Evolutionary conservation across 1,139 yeast genomes (phyloP), one percentile per base, ranked within the genome.

Genomic region (Zygoascus sp.): DNA sequence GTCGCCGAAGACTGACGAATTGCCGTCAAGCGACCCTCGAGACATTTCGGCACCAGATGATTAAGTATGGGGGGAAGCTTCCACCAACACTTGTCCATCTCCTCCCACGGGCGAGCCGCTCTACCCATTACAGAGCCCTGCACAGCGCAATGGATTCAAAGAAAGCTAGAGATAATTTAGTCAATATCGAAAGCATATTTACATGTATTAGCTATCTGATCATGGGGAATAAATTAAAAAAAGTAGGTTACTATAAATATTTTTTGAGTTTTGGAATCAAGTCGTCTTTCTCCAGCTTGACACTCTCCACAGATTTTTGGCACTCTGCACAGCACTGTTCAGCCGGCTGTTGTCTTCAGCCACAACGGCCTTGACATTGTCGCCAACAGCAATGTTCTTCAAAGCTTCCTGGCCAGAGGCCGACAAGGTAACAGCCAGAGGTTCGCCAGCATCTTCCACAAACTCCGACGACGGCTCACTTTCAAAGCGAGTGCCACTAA

Each of bases 271-370:
- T 11, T 3, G 10, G 5, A 4, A 4, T 30, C 16, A 30, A 16
- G 28, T n/a, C 4, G 15, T 16, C 15, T 17, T 20, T 20, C 25
- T 19, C 39, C 39, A 35, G 39, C 25, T 35, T 9, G 25, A 20
- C 3, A 17, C 27, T 19, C 25, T 35, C 39, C 39, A 35, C 27
- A 40, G 22, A 10, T 28, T 28, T 16, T 40, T 40, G 36, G 58
- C 58, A 17, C 49, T 50, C 16, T 44, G 44, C 28, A 54, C 53
- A 8, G 57, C 58, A 23, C 51, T 48, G 46, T 50, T 52, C 5
- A 55, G 32, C 11, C 54, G 17, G 21, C 40, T n/a, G 17, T 15
- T 17, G n/a, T 32, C 40, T 11, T 13, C 40, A 34, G 32, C 23
- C 13, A 3, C 13, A 2, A 6, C 7, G 7, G 32, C 25, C 7